Base-by-base conservation (phyloP, 2,329 filamentous ascomycete genomes). In the Fusarium oxysporum region DNA sequence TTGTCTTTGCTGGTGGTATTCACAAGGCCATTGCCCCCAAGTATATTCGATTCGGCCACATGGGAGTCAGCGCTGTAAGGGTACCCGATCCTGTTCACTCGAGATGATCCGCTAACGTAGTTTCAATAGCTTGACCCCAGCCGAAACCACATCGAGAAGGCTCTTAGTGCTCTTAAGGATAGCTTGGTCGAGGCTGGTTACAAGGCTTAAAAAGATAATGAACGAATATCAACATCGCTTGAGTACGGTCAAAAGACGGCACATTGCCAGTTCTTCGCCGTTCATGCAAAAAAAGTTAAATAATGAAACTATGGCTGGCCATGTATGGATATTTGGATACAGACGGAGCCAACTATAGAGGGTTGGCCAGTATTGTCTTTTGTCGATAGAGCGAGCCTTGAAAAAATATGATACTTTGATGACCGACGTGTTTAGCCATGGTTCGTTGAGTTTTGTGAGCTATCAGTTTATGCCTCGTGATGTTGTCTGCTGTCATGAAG, bases 31-130 rank as follows among this genome's bases (percentile, higher is more conserved):
- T 97, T 82, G 95, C 93, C 6, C 86, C 93, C 71, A 96, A 93
- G 85, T 99, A 99, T 82, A 93, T 99, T 76, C 91, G 96, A 33
- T 96, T 99, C 79, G 96, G 96, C 47, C 96, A 98, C 83, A 99
- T 99, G 96, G 96, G 96, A 76, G 94, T 98, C 71, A 96, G 93
- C 80, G 92, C 95, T 76, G 90, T 91, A 84, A 84, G 90, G 87
- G 32, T 17, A 23, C 38, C 30, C 45, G 23, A 56, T 57, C 14
- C 13, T 21, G 10, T 21, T 33, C 23, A 25, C 16, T 19, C 33
- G 12, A 44, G 21, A 50, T 59, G 16, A 40, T 13, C 63, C 75
- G 58, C 80, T 80, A 71, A 78, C 38, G 47, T 43, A 30, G 38
- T 13, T 37, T 16, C 37, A 48, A 67, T 61, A 91, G 84, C 93